A percentile compares a stretch with the other conserved stretches of the same genome.
Conservation (phyloP, 202 grass and related monocot genomes). For the Tripidium arundinaceum region DNA sequence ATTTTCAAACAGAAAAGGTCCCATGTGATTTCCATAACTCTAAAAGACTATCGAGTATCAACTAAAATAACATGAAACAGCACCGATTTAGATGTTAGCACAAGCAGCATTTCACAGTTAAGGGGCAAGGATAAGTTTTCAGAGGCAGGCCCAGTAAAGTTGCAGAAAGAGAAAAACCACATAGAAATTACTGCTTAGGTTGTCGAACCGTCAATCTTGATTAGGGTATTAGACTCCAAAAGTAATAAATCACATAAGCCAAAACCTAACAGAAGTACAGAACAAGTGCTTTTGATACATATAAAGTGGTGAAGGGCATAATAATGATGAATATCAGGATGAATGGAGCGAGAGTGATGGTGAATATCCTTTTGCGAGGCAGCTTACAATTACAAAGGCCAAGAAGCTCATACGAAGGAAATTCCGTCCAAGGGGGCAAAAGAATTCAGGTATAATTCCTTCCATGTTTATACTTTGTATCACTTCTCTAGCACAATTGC, state of each 20-base stretch:
- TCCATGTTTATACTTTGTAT: not conserved
- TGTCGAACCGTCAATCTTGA: not conserved
- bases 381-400: conserved; percentile 84
- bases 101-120: not conserved
- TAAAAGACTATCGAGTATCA: too few relatives aligned
- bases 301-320: conserved; percentile 52
- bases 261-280: not conserved
- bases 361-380: conserved; percentile 77
- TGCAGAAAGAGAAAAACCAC: not conserved
- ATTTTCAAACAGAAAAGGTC: conserved; percentile 12
- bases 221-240: not conserved
- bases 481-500: not conserved
- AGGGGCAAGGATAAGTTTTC: not conserved
- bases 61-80: not conserved
- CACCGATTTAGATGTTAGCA: not conserved
- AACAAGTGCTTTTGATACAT: not conserved
- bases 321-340: conserved; percentile 72
- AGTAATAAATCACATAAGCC: not conserved
- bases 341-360: conserved; percentile 96
- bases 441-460: conserved; percentile 58
- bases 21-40: not conserved
- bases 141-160: not conserved
- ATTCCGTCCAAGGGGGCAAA: conserved; percentile 70
- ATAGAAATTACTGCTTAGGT: not conserved
- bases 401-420: conserved; percentile 85